A percentile compares a stretch with the other conserved stretches of the same genome.
phyloP scores from a whole-genome alignment of 805 yeast species.

The Sugiyamaella qingdaonensis region DNA sequence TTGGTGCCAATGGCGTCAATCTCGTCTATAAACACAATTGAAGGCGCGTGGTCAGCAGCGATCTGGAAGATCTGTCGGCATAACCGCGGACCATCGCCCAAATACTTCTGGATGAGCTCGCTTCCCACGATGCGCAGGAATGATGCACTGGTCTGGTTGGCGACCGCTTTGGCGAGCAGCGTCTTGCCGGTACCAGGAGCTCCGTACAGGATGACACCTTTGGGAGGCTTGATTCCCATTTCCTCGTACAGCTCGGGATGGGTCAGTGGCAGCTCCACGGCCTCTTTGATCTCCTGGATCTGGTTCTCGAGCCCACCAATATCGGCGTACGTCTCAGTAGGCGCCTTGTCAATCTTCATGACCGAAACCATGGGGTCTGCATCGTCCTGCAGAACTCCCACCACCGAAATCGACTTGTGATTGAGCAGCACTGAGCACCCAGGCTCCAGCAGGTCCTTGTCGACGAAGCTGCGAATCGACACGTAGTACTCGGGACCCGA shows the following conservation, averaged over 20 bases:
- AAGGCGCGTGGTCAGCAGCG: conserved; percentile 95
- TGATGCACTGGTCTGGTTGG: conserved; percentile 95
- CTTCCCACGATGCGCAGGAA: conserved; percentile 95
- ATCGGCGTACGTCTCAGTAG: conserved; percentile 94
- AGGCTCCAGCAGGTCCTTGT: conserved; percentile 91
- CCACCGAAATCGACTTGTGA: conserved; percentile 91
- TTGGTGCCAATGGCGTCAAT: conserved; percentile 99
- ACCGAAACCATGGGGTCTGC: conserved; percentile 97
- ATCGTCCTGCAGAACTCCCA: conserved; percentile 98
- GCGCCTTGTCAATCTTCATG: conserved; percentile 97
- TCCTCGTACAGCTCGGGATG: conserved; percentile 97
- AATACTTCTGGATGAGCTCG: conserved; percentile 91
- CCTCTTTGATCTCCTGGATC: conserved; percentile 96
- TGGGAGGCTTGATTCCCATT: conserved; percentile 98
- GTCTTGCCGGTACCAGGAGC: conserved; percentile 99
- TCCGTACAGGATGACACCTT: conserved; percentile 95
- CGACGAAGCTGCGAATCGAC: conserved; percentile 92
- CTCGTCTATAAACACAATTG: conserved; percentile 98
- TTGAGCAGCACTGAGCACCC: conserved; percentile 94
- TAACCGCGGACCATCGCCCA: conserved; percentile 97
- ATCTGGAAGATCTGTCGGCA: conserved; percentile 92
- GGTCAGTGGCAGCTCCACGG: conserved; percentile 91
- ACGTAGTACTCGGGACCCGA: conserved; percentile 98
- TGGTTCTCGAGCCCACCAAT: conserved; percentile 95
- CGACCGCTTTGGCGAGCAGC: conserved; percentile 93